These are phyloP conservation scores for Collariella sp. DNA, from an alignment of 495 filamentous ascomycete genomes.

Conservation along the genomic window DNA sequence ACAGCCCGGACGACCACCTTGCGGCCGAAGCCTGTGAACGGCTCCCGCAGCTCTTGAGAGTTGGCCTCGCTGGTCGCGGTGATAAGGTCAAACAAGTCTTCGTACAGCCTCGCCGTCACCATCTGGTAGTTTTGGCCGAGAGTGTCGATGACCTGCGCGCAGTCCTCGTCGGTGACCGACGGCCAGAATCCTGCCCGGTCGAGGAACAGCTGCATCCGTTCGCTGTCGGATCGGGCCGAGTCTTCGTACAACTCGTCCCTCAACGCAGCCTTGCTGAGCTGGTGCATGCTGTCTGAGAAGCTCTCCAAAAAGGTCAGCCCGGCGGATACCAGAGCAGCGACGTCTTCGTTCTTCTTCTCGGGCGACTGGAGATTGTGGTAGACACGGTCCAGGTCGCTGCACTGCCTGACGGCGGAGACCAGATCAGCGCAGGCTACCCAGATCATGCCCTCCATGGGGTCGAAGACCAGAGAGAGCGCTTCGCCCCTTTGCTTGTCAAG, in stretches of 20 bases:
- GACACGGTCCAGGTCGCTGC: slow-evolving; percentile 66
- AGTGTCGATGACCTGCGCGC: slow-evolving; percentile 42
- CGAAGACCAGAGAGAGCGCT: slow-evolving; percentile 64
- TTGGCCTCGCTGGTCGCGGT: slow-evolving; percentile 33
- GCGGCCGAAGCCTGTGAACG: slow-evolving; percentile 61
- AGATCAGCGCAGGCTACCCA: slow-evolving; percentile 77
- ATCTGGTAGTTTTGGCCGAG: slow-evolving; percentile 50
- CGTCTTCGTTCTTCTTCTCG: slow-evolving; percentile 27
- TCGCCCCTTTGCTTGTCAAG: slow-evolving; percentile 79
- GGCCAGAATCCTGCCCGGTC: slow-evolving; percentile 62
- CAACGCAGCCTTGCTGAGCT: slow-evolving; percentile 51
- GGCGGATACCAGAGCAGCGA: slow-evolving; percentile 46
- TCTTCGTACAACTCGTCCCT: slow-evolving; percentile 63
- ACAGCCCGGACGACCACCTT: slow-evolving; percentile 63
- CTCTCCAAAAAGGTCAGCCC: slow-evolving; percentile 50
- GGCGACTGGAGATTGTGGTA: slow-evolving; percentile 44
- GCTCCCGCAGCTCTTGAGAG: slow-evolving; percentile 29
- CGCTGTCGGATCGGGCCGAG: slow-evolving; percentile 52
- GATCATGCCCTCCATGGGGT: slow-evolving; percentile 59
- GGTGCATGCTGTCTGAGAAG: slow-evolving; percentile 55
- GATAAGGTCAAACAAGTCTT: slow-evolving; percentile 36
- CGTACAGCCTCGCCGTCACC: slow-evolving; percentile 47
- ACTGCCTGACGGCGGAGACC: slow-evolving; percentile 67
- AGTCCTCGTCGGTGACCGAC: slow-evolving; percentile 67
- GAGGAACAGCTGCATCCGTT: slow-evolving; percentile 62